Evolutionary conservation across 2,329 filamentous ascomycete species (phyloP).

Genomic region (Fusarium gaditjirri): DNA sequence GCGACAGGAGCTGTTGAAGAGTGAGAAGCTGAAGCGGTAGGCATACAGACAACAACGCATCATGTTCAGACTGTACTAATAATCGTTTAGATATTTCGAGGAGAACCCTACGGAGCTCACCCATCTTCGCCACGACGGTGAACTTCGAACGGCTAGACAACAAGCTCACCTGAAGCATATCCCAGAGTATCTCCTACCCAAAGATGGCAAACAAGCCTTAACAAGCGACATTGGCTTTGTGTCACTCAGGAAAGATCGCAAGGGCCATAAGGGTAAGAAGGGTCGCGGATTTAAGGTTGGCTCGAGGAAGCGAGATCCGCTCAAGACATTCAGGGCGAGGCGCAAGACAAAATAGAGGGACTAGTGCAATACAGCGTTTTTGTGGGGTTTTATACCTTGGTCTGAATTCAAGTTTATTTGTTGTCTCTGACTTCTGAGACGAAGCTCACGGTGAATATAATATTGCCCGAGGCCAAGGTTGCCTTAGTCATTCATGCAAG

Average conservation of each 20-base stretch:
- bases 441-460: too few relatives aligned
- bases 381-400: slow-evolving; percentile 34
- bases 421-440: background rate
- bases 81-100: slow-evolving; percentile 76
- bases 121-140: slow-evolving; percentile 89
- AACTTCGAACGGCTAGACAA: slow-evolving; percentile 82
- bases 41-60: background rate
- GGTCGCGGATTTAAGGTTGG: slow-evolving; percentile 60
- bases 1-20: slow-evolving; percentile 88
- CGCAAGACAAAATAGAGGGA: slow-evolving; percentile 54
- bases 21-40: slow-evolving; percentile 85
- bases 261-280: slow-evolving; percentile 59
- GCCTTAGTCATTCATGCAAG: slow-evolving; percentile 39
- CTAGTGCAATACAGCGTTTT: slow-evolving; percentile 27
- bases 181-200: slow-evolving; percentile 91
- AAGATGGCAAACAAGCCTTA: slow-evolving; percentile 75
- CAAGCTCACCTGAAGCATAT: slow-evolving; percentile 94
- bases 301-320: slow-evolving; percentile 79
- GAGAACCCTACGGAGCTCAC: slow-evolving; percentile 92
- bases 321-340: slow-evolving; percentile 86
- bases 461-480: background rate
- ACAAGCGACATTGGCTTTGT: slow-evolving; percentile 81
- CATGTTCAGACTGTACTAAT: background rate
- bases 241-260: slow-evolving; percentile 68
- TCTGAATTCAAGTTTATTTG: slow-evolving; percentile 11